Base-by-base conservation (phyloP, 192 early-diverging fungal species). In the Podila horticola region DNA sequence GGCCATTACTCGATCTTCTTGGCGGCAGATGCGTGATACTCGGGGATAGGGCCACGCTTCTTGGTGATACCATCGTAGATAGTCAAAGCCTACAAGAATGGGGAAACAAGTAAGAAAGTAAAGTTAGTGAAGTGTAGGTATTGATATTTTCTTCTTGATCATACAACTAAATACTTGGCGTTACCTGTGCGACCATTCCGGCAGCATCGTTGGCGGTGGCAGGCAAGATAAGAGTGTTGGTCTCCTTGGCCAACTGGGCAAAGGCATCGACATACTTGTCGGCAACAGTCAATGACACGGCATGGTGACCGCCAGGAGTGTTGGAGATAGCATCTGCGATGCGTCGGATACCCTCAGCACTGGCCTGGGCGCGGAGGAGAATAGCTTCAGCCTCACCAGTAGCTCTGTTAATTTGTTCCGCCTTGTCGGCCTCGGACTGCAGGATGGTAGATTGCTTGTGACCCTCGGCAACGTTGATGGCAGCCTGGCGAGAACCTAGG, bases 381-480 rank as follows among this genome's bases (percentile, higher is more conserved):
- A 99, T 98, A 1, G 95, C 95, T 64, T 95, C 93, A 13, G 96
- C 93, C 81, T 97, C 95, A 88, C 94, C 94, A 63, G 91, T 79
- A 22, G 97, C 96, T 64, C 91, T 88, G 82, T 99, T 99, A 72
- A 99, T 94, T 85, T 95, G 95, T 65, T 94, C 91, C 22, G 88
- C 81, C 79, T 92, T 95, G 51, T 92, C 92, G n/a, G 96, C 97
- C 84, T 99, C 97, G 33, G 97, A 98, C 22, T 96, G 95, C 51
- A 99, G 85, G 62, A 99, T 97, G 38, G 92, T 90, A 5, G 95
- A 88, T 75, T 96, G 95, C 82, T 98, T 98, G 19, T 84, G 84
- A 68, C 97, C 97, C 86, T 99, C 97, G 28, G 97, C 96, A 12
- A 99, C 95, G 72, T 99, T 99, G 79, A 99, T 99, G 5, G 95